Conservation (phyloP, 805 yeast species). For the Myxozyma mucilagina region DNA sequence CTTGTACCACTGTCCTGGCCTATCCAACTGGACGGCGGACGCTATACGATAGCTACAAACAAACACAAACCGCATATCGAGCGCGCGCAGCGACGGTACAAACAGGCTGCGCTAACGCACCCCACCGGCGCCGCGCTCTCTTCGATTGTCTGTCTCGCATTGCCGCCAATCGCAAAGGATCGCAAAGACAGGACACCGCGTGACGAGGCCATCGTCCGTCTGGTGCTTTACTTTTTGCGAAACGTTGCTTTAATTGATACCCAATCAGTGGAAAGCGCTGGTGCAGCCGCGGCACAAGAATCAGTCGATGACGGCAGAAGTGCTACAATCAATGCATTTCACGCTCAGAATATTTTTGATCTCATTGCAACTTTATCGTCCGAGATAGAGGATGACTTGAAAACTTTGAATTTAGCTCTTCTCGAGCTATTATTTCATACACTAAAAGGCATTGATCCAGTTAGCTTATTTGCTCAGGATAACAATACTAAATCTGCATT, state of each 20-base stretch:
- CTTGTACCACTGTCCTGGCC: conserved; percentile 89
- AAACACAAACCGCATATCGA: conserved; percentile 59
- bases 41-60: conserved; percentile 59
- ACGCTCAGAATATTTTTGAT: conserved; percentile 69
- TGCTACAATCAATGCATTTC: conserved; percentile 57
- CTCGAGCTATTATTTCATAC: conserved; percentile 70
- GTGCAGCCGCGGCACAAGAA: conserved; percentile 46
- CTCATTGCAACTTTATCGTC: conserved; percentile 71
- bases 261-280: conserved; percentile 38
- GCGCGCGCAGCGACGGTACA: conserved; percentile 69
- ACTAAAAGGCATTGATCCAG: conserved; percentile 55
- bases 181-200: conserved; percentile 61
- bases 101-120: conserved; percentile 60
- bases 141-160: conserved; percentile 67
- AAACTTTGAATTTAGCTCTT: conserved; percentile 59
- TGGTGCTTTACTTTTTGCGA: conserved; percentile 72
- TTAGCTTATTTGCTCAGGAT: conserved; percentile 35
- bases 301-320: conserved; percentile 68
- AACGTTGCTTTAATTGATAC: conserved; percentile 76
- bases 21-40: conserved; percentile 56
- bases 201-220: conserved; percentile 69
- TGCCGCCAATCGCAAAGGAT: conserved; percentile 57
- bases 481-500: conserved; percentile 17
- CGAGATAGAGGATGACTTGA: conserved; percentile 64
- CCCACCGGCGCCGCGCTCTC: conserved; percentile 62